phyloP scores from a whole-genome alignment of 495 filamentous ascomycete genomes.

The Pyronema domesticum region DNA sequence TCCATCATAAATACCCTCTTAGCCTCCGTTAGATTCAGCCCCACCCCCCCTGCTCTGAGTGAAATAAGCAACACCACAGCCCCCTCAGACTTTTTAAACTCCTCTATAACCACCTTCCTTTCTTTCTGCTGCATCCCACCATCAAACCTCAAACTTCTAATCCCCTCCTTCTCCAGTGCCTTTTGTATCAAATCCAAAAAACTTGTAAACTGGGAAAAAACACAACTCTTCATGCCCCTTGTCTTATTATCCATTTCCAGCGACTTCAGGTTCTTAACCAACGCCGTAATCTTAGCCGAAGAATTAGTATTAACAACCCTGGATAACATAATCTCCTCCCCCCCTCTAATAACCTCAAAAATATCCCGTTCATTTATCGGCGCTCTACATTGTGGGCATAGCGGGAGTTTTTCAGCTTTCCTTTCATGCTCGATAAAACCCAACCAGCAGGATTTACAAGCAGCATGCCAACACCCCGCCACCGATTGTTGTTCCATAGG shows the following conservation, averaged over 20 bases:
- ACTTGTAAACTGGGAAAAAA: slow-evolving; percentile 93
- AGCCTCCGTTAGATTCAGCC: slow-evolving; percentile 77
- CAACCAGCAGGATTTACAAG: slow-evolving; percentile 77
- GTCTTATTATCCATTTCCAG: slow-evolving; percentile 39
- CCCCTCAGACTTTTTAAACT: slow-evolving; percentile 42
- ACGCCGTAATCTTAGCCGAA: slow-evolving; percentile 69
- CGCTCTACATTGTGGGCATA: slow-evolving; percentile 79
- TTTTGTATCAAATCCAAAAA: slow-evolving; percentile 83
- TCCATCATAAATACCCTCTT: slow-evolving; percentile 95
- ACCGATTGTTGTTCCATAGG: slow-evolving; percentile 87
- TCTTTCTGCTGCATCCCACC: slow-evolving; percentile 76
- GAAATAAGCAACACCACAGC: slow-evolving; percentile 59
- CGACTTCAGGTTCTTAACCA: slow-evolving; percentile 54
- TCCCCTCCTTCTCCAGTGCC: slow-evolving; percentile 42
- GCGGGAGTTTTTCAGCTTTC: slow-evolving; percentile 51
- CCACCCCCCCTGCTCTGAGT: slow-evolving; percentile 80
- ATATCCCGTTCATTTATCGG: slow-evolving; percentile 65
- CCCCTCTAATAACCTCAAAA: slow-evolving; percentile 60
- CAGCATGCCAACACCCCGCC: slow-evolving; percentile 90
- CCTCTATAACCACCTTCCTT: slow-evolving; percentile 51
- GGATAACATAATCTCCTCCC: slow-evolving; percentile 52
- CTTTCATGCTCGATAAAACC: slow-evolving; percentile 75
- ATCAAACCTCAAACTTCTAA: slow-evolving; percentile 72
- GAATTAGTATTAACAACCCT: slow-evolving; percentile 52
- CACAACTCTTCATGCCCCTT: slow-evolving; percentile 58